These are phyloP conservation scores for Solanum rostratum DNA, from an alignment of 257 asterid genomes.

Conservation along the genomic window DNA sequence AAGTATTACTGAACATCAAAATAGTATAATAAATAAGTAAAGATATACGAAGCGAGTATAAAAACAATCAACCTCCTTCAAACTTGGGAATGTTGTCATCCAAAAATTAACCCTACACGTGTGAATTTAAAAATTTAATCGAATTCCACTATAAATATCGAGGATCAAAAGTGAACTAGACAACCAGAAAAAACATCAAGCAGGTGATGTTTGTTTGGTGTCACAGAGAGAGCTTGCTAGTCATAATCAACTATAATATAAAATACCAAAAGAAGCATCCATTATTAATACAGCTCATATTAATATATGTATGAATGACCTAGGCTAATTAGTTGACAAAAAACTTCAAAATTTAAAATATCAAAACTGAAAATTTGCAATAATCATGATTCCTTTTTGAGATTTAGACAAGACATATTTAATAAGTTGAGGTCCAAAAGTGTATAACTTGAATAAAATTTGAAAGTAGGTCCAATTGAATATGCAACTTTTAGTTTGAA, in stretches of 20 bases:
- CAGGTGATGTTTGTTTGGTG: not conserved
- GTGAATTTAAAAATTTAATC: too few relatives aligned
- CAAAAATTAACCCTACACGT: too few relatives aligned
- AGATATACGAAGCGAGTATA: too few relatives aligned
- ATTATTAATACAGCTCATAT: not conserved
- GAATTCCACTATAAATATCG: too few relatives aligned
- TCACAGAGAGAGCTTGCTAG: not conserved
- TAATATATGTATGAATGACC: not conserved
- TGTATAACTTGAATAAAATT: not conserved
- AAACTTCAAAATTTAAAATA: not conserved
- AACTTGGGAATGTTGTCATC: too few relatives aligned
- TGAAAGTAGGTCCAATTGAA: not conserved
- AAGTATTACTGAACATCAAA: too few relatives aligned
- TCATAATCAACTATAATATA: not conserved
- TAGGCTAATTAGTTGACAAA: not conserved
- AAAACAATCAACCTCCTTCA: too few relatives aligned
- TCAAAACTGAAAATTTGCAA: not conserved
- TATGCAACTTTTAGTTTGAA: too few relatives aligned
- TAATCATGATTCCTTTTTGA: not conserved
- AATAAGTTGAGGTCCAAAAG: not conserved
- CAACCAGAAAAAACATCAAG: too few relatives aligned
- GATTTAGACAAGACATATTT: not conserved
- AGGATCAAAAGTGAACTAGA: too few relatives aligned
- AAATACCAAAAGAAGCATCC: not conserved
- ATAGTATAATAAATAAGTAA: too few relatives aligned